Evolutionary conservation across 306 rosid genomes (phyloP).

Genomic region (Gastrolobium villosum): DNA sequence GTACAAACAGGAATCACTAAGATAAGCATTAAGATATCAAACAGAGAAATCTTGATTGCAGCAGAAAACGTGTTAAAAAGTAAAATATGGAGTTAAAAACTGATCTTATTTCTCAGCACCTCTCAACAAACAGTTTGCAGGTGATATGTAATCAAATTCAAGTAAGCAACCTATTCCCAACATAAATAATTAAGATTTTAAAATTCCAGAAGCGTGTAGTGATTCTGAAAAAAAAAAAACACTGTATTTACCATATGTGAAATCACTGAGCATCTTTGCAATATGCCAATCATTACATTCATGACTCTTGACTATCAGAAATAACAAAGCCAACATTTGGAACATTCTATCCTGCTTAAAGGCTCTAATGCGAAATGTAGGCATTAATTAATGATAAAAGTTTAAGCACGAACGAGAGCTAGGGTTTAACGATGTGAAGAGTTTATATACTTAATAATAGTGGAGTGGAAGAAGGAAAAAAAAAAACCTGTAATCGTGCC

Average conservation of each 20-base stretch:
- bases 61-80: too few relatives aligned
- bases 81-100: too few relatives aligned
- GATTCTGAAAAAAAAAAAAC: background rate
- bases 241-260: background rate
- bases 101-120: too few relatives aligned
- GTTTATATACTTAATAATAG: background rate
- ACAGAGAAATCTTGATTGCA: too few relatives aligned
- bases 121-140: too few relatives aligned
- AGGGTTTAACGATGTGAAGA: constrained; percentile 52
- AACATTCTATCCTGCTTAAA: background rate
- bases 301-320: background rate
- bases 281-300: background rate
- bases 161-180: too few relatives aligned
- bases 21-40: too few relatives aligned
- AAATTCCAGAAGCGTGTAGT: too few relatives aligned
- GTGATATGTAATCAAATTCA: too few relatives aligned
- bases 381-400: background rate
- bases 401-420: background rate
- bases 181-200: too few relatives aligned
- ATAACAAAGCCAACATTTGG: background rate
- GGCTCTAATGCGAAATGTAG: background rate
- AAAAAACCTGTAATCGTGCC: constrained; percentile 79
- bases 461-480: background rate
- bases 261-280: too few relatives aligned
- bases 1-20: too few relatives aligned